These are phyloP conservation scores for Apiospora pterosperma DNA, from an alignment of 2,329 filamentous ascomycete species.

Conservation along the genomic window DNA sequence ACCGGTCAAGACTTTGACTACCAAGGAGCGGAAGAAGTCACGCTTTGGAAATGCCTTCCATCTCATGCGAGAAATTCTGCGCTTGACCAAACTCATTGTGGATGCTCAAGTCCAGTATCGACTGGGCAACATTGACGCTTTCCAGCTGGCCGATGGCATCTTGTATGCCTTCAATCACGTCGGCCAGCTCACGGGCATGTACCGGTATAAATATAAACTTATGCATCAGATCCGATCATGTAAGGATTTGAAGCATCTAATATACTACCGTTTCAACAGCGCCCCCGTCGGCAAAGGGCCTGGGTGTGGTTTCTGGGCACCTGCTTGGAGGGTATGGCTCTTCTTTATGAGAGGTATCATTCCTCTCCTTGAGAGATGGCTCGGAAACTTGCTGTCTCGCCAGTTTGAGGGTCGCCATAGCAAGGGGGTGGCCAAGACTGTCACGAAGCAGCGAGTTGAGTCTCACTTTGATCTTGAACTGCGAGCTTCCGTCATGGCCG, in stretches of 20 bases:
- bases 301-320: constrained; percentile 98
- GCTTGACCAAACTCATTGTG: constrained; percentile 94
- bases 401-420: constrained; percentile 98
- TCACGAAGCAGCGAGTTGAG: constrained; percentile 98
- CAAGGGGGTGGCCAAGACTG: constrained; percentile 98
- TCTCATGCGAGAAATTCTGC: constrained; percentile 94
- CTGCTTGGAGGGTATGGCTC: constrained; percentile 97
- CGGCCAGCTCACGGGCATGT: constrained; percentile 97
- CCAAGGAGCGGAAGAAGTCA: constrained; percentile 98
- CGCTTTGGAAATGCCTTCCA: constrained; percentile 99
- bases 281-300: constrained; percentile 96
- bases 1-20: constrained; percentile 96
- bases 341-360: constrained; percentile 99
- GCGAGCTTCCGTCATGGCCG: constrained; percentile 96
- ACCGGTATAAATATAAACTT: constrained; percentile 99
- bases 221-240: constrained; percentile 99
- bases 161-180: constrained; percentile 99
- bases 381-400: constrained; percentile 92
- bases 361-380: constrained; percentile 91
- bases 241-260: constrained; percentile 98
- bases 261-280: constrained; percentile 98
- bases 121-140: constrained; percentile 96
- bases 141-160: constrained; percentile 96
- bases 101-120: constrained; percentile 98
- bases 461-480: constrained; percentile 98